Percentiles rank a stretch among this genome's conserved stretches.
These are phyloP conservation scores for Citrullus mucosospermus DNA, from an alignment of 306 rosid genomes.

Conservation along the genomic window DNA sequence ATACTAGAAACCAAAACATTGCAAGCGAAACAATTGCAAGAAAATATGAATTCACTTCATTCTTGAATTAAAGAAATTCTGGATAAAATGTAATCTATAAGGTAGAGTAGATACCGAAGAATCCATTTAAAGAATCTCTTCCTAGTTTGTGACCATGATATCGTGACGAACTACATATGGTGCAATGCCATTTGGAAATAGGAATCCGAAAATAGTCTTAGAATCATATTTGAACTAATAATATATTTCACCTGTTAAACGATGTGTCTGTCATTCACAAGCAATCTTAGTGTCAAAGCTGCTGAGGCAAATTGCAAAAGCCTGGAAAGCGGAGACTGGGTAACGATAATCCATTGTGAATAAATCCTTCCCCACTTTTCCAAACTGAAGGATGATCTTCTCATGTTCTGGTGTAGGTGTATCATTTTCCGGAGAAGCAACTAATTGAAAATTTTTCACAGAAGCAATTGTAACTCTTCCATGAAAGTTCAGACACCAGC, in stretches of 20 bases:
- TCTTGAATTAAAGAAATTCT: neutral
- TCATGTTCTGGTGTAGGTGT: slow-evolving; percentile 50
- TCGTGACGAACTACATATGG: neutral
- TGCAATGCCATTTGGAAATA: neutral
- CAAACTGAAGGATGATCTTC: slow-evolving; percentile 60
- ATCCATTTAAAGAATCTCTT: neutral
- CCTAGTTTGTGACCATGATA: neutral
- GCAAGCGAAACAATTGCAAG: neutral
- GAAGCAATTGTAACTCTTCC: slow-evolving; percentile 70
- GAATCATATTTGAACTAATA: neutral
- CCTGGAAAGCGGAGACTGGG: slow-evolving; percentile 71
- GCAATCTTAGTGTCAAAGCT: slow-evolving; percentile 77
- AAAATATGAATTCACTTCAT: neutral
- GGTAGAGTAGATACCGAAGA: neutral
- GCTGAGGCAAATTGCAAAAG: slow-evolving; percentile 76
- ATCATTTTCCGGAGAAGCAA: slow-evolving; percentile 49
- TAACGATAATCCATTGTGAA: slow-evolving; percentile 68
- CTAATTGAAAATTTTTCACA: slow-evolving; percentile 66
- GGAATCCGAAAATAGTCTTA: neutral
- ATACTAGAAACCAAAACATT: neutral
- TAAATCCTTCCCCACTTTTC: slow-evolving; percentile 64
- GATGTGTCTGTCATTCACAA: slow-evolving; percentile 38
- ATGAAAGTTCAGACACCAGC: slow-evolving; percentile 74
- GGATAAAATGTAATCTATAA: neutral
- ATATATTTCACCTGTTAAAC: neutral